Conservation (phyloP, 1,139 yeast species). For the Saccharomyces pastorianus region DNA sequence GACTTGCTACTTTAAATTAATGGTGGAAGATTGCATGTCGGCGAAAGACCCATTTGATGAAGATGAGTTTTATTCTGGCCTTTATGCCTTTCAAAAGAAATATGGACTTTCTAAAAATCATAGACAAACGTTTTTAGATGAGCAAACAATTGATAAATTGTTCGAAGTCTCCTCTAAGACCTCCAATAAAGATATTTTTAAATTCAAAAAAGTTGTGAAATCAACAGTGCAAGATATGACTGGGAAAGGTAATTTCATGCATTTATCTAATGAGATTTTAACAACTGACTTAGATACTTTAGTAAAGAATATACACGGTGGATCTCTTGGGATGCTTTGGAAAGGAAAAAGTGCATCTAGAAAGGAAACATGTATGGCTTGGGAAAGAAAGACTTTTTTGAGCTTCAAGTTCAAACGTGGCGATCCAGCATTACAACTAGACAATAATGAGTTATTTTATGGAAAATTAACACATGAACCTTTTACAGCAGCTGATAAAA, state of each 20-base stretch:
- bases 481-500: background rate
- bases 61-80: constrained; percentile 54
- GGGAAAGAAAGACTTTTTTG: constrained; percentile 17
- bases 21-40: constrained; percentile 63
- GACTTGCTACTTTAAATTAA: constrained; percentile 58
- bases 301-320: constrained; percentile 37
- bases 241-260: constrained; percentile 34
- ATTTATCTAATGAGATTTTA: constrained; percentile 40
- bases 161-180: constrained; percentile 51
- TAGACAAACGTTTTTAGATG: constrained; percentile 52
- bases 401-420: constrained; percentile 28
- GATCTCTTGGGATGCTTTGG: constrained; percentile 45
- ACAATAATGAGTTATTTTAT: constrained; percentile 16
- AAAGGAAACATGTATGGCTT: constrained; percentile 20
- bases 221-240: constrained; percentile 66
- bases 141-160: constrained; percentile 52
- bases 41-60: constrained; percentile 86
- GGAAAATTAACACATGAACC: constrained; percentile 7
- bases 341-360: constrained; percentile 36
- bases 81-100: constrained; percentile 62
- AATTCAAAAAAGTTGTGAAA: constrained; percentile 59
- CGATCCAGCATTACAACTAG: constrained; percentile 25
- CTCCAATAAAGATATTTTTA: constrained; percentile 46
- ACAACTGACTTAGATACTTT: constrained; percentile 43
- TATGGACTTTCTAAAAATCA: constrained; percentile 39